These are phyloP conservation scores for Xylaria sp. DNA, from an alignment of 2,329 filamentous ascomycete species.

Conservation along the genomic window DNA sequence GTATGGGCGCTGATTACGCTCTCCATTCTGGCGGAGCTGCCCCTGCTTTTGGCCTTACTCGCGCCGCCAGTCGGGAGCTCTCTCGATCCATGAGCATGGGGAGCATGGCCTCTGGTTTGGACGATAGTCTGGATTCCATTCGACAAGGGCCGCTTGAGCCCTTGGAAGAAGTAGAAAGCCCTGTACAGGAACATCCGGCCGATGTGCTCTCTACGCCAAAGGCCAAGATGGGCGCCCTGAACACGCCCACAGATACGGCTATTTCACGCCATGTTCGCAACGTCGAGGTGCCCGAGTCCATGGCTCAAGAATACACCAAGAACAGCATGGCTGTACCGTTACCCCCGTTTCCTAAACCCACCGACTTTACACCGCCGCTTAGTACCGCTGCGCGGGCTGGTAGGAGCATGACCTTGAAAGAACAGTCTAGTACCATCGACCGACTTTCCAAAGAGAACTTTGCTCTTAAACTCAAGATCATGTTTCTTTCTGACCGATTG, in stretches of 20 bases:
- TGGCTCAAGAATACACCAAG: slow-evolving; percentile 80
- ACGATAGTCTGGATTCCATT: slow-evolving; percentile 49
- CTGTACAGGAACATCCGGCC: slow-evolving; percentile 34
- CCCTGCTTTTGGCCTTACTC: slow-evolving; percentile 48
- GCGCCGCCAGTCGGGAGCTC: slow-evolving; percentile 51
- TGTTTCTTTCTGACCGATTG: slow-evolving; percentile 89
- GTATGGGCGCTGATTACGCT: slow-evolving; percentile 66
- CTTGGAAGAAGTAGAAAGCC: slow-evolving; percentile 43
- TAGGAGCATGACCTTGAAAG: slow-evolving; percentile 81
- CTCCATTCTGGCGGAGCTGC: slow-evolving; percentile 75
- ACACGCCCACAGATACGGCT: slow-evolving; percentile 77
- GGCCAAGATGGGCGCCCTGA: slow-evolving; percentile 48
- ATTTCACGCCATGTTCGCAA: slow-evolving; percentile 84
- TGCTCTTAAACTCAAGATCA: slow-evolving; percentile 93
- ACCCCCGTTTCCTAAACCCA: slow-evolving; percentile 37
- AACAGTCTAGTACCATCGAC: slow-evolving; percentile 96
- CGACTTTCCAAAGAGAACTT: slow-evolving; percentile 97
- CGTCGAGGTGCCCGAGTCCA: slow-evolving; percentile 83
- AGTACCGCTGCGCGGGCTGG: slow-evolving; percentile 52
- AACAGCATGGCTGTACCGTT: slow-evolving; percentile 56
- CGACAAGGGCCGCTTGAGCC: slow-evolving; percentile 44
- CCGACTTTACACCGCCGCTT: slow-evolving; percentile 48
- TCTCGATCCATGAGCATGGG: slow-evolving; percentile 79
- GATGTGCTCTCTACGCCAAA: slow-evolving; percentile 65
- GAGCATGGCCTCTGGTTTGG: slow-evolving; percentile 74